These are phyloP conservation scores for Stellera chamaejasme DNA, from an alignment of 345 rosid genomes.

Conservation along the genomic window DNA sequence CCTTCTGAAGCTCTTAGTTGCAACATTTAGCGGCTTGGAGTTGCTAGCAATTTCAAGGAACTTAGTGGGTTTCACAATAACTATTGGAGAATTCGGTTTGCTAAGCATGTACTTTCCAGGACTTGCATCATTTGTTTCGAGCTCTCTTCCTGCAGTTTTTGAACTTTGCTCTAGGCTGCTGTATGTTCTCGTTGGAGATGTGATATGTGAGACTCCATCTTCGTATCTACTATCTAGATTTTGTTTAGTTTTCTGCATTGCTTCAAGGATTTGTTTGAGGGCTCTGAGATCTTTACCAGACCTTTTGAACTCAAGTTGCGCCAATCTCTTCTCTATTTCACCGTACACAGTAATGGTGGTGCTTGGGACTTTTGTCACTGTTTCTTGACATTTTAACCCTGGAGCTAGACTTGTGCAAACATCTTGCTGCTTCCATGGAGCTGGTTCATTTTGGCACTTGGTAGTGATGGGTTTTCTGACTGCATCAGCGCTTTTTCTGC, in stretches of 20 bases:
- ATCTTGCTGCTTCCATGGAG: conserved; percentile 60
- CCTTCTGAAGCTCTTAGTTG: conserved; percentile 22
- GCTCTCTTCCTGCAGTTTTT: conserved; percentile 15
- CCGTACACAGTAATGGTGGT: conserved; percentile 50
- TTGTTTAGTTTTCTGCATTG: conserved; percentile 62
- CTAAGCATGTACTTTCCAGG: conserved; percentile 32
- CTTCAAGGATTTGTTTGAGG: conserved; percentile 78
- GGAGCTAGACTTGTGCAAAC: conserved; percentile 38
- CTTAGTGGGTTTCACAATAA: conserved; percentile 46
- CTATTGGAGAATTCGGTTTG: conserved; percentile 41
- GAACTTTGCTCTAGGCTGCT: conserved; percentile 24
- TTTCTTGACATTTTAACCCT: conserved; percentile 18
- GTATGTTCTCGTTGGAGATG: conserved; percentile 14
- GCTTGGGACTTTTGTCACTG: conserved; percentile 21
- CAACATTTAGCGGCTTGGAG: conserved; percentile 19
- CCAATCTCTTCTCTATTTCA: conserved; percentile 72
- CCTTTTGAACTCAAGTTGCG: conserved; percentile 61
- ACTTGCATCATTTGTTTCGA: conserved; percentile 19
- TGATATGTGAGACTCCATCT: conserved; percentile 22
- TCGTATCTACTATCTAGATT: conserved; percentile 32
- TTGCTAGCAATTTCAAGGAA: conserved; percentile 19
- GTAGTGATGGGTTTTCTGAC: conserved; percentile 33
- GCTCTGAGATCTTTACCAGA: conserved; percentile 87
- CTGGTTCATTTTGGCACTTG: conserved; percentile 52
- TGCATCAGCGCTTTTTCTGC: conserved; percentile 27